Conservation (phyloP, 2,329 filamentous ascomycete species). For the Tolypocladium guangdongense region DNA sequence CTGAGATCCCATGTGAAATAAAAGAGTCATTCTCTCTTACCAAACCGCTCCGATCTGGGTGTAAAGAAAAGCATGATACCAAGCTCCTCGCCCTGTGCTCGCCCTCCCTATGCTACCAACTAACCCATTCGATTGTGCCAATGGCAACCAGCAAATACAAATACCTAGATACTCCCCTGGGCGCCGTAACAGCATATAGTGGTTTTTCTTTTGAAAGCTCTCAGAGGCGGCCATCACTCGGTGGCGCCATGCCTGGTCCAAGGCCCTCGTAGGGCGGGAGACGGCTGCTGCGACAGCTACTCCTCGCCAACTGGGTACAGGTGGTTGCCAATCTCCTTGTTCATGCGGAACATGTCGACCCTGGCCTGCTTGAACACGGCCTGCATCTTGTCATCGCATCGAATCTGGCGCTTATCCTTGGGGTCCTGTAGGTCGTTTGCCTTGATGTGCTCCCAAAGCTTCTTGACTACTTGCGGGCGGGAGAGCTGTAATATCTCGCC, state of each 20-base stretch:
- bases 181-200: constrained; percentile 4
- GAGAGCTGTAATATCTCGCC: constrained; percentile 52
- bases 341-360: constrained; percentile 99
- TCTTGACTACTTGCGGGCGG: constrained; percentile 90
- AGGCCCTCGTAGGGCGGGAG: not conserved
- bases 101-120: constrained; percentile 1
- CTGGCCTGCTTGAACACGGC: constrained; percentile 84
- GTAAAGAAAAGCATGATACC: not conserved
- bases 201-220: not conserved
- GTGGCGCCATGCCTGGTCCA: not conserved
- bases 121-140: not conserved
- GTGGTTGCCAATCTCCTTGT: constrained; percentile 85
- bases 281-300: constrained; percentile 5
- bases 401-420: constrained; percentile 80
- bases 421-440: constrained; percentile 81
- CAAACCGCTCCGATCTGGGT: not conserved
- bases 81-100: not conserved
- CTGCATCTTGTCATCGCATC: constrained; percentile 84
- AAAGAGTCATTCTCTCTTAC: not conserved
- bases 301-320: constrained; percentile 75
- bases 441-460: constrained; percentile 93
- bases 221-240: not conserved
- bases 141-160: not conserved
- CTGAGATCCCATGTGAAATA: not conserved
- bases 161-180: constrained; percentile 4